Percentiles rank a stretch among this genome's conserved stretches.
Evolutionary conservation across 1,284 basidiomycete species (phyloP).

Genomic region (Rhizoctonia solani): DNA sequence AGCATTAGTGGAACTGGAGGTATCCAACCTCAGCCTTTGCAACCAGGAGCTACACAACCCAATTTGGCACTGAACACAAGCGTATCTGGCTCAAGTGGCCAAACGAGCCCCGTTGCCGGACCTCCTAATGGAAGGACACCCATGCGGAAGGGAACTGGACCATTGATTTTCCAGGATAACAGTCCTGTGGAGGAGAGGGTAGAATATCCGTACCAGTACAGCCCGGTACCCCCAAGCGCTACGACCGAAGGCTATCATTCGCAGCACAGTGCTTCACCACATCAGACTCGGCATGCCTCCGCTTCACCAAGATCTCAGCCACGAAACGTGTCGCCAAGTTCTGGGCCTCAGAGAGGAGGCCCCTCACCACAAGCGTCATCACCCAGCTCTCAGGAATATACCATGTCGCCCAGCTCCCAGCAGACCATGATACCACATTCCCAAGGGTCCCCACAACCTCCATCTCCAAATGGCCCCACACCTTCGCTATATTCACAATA

Average conservation of each 20-base stretch:
- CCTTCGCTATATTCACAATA: conserved; percentile 33
- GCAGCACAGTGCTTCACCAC: background rate
- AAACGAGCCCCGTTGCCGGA: too few relatives aligned
- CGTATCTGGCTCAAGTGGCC: too few relatives aligned
- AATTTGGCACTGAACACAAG: too few relatives aligned
- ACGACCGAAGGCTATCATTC: background rate
- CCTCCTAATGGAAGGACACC: conserved; percentile 2
- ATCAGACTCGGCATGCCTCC: background rate
- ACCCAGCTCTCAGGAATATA: too few relatives aligned
- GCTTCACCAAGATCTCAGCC: too few relatives aligned
- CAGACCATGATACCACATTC: too few relatives aligned
- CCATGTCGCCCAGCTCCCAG: too few relatives aligned
- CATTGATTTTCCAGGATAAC: conserved; percentile 19
- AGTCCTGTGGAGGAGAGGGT: background rate
- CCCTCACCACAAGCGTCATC: too few relatives aligned
- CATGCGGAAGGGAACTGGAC: conserved; percentile 16
- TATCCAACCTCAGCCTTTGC: background rate
- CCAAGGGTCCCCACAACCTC: too few relatives aligned
- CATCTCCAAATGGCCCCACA: conserved; percentile 6
- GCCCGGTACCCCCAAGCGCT: conserved; percentile 3
- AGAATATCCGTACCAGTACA: background rate
- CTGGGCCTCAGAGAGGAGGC: too few relatives aligned
- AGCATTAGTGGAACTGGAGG: conserved; percentile 10
- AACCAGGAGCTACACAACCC: too few relatives aligned
- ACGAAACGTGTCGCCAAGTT: too few relatives aligned